Base-by-base conservation (phyloP, 2,329 filamentous ascomycete species). In the Neofusicoccum umdonicola region DNA sequence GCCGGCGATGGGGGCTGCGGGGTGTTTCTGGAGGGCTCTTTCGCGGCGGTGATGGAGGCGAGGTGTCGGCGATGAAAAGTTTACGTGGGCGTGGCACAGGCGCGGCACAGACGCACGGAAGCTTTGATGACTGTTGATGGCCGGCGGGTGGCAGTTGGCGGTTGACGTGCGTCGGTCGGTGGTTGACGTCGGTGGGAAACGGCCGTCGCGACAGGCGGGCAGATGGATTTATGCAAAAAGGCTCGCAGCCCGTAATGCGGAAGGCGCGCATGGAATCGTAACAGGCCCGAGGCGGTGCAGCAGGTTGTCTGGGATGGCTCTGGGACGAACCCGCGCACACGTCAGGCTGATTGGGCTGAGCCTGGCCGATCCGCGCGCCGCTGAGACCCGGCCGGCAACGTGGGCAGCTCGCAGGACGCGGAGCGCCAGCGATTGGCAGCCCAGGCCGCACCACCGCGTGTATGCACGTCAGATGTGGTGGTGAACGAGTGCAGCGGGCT, bases 381-480 rank as follows among this genome's bases (percentile, higher is more conserved):
- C 54, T 42, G 39, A 41, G 27, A 42, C 6, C 19, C 37, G 17
- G 37, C 54, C 42, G 35, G 56, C 42, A 60, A 60, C 56, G 56
- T 60, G 56, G 56, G 56, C 54, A 47, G 42, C 56, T 47, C 56
- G 56, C 56, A 37, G 39, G 27, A 19, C 39, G 13, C 56, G 56
- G 41, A 60, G 41, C 42, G 6, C 41, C 42, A 15, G 56, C 41
- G 56, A 60, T 47, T 60, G 56, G 56, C 42, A 35, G 41, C 42
- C 56, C 41, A 60, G 22, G 42, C 54, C 22, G 39, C 56, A 37
- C 27, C 42, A 22, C 41, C 27, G 41, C 41, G 41, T 44, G 52
- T 57, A 44, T 58, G 56, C 56, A 35, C 56, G 42, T 60, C 41
- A 47, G 56, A 39, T n/a, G n/a, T 60, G 56, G 56, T 60, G 42